Base-by-base conservation (phyloP, 2,329 filamentous ascomycete species). In the Sphaerulina musiva region DNA sequence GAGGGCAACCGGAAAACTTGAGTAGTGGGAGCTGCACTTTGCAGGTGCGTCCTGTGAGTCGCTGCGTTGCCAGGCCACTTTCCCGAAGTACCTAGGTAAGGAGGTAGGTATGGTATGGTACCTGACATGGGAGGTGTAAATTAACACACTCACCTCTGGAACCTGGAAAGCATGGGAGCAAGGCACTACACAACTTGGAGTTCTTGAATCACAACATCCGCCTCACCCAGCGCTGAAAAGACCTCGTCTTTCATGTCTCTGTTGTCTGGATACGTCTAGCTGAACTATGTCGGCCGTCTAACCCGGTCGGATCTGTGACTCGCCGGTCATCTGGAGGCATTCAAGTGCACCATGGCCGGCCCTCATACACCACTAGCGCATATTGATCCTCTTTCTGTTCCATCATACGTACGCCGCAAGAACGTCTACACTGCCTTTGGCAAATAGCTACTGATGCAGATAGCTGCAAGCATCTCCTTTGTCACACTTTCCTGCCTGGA, bases 401-500 rank as follows among this genome's bases (percentile, higher is more conserved):
- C 34, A 36, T 36, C 32, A 10, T 38, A 38, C 34, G 5, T 38
- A n/a, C 8, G 8, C 34, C 12, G 34, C 10, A 38, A 38, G 34
- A 38, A 11, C 8, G 2, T 8, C 8, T 10, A 11, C 12, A n/a
- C 34, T 5, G 12, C 34, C 4, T 1, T n/a, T 9, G 17, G 10
- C 14, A 20, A 20, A 17, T 34, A 48, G 49, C 43, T 57, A 59
- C 56, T 69, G 64, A 49, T 69, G 67, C 48, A 64, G 29, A 56
- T 64, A 69, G 46, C 59, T 66, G 54, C 67, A 69, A 29, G 53
- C 58, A 17, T 64, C 64, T 2, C 67, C 67, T 61, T 81, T 80
- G 53, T 73, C 69, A 63, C 79, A 80, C 60, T 74, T 76, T 10
- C 78, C 78, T 55, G 78, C 73, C 36, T 74, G 69, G 74, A 74